Evolutionary conservation across 192 early-diverging fungal genomes (phyloP), one percentile per base, ranked within the genome.

Genomic region (Rhizophagus clarus): DNA sequence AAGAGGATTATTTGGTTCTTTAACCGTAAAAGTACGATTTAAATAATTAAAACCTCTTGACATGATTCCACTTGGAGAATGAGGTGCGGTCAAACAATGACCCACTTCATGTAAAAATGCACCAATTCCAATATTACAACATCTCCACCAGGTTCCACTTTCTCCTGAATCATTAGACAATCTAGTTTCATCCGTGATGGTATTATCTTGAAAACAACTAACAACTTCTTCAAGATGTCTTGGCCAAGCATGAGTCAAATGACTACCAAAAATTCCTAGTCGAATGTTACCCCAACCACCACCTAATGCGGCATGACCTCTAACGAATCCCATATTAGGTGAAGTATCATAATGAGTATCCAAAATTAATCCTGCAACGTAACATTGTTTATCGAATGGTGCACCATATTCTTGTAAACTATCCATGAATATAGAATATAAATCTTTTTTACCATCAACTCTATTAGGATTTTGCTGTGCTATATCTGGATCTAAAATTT

Each of bases 261-360:
- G 92, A 0, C 90, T 93, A 17, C 92, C 92, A 83, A 93, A 93
- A 26, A 93, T 88, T 68, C 91, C 92, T 67, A 92, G 76, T 49
- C 85, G 76, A 15, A 85, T 81, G 31, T 87, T 31, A 34, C 85
- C 88, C 3, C 63, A 66, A 7, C 91, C 89, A 29, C 92, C 92
- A 11, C 92, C 92, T 62, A 93, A 81, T 2, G 92, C 91, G 0
- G 90, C 88, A 81, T 93, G 92, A 22, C 88, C 92, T 28, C 88
- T 70, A 20, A 90, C 86, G 1, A 90, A 79, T 61, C 84, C 66
- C 6, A 82, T 79, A 61, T 82, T 51, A 2, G 85, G 63, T 6
- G 51, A 56, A 20, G 15, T 20, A 77, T 92, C 91, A 87, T 88
- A 92, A 67, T 85, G 87, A 47, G 88, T 82, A 68, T 92, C 91